Evolutionary conservation across 2,329 filamentous ascomycete genomes (phyloP).

Genomic region (Colletotrichum abscissum): DNA sequence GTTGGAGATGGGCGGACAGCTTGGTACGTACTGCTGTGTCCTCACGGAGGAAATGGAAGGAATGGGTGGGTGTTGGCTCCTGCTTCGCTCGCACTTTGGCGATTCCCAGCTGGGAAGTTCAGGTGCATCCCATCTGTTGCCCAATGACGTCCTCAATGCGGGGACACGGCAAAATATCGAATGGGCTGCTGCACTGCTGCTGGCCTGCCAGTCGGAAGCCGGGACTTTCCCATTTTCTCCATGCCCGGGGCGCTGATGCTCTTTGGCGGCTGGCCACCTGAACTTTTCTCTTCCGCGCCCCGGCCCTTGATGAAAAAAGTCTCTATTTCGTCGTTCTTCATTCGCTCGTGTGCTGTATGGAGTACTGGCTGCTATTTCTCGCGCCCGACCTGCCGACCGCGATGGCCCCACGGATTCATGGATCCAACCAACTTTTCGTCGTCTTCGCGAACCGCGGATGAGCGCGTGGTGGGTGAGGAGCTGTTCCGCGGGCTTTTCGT

Average conservation of each 20-base stretch:
- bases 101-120: neutral
- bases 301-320: neutral
- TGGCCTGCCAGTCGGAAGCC: neutral
- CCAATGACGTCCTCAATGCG: slow-evolving; percentile 28
- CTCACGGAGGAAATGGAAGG: too few species aligned
- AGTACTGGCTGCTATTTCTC: neutral
- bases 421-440: neutral
- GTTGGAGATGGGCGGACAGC: neutral
- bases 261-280: too few species aligned
- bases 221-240: neutral
- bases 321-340: neutral
- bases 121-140: neutral
- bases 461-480: neutral
- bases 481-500: neutral
- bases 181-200: neutral
- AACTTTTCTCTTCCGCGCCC: neutral
- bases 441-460: neutral
- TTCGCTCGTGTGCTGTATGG: neutral
- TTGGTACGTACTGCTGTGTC: neutral
- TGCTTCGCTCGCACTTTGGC: neutral
- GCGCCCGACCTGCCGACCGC: neutral
- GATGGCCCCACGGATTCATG: neutral
- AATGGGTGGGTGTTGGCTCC: neutral
- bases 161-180: slow-evolving; percentile 1
- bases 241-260: too few species aligned